Conservation (phyloP, 148 eudicot species). For the Limonium bicolor region DNA sequence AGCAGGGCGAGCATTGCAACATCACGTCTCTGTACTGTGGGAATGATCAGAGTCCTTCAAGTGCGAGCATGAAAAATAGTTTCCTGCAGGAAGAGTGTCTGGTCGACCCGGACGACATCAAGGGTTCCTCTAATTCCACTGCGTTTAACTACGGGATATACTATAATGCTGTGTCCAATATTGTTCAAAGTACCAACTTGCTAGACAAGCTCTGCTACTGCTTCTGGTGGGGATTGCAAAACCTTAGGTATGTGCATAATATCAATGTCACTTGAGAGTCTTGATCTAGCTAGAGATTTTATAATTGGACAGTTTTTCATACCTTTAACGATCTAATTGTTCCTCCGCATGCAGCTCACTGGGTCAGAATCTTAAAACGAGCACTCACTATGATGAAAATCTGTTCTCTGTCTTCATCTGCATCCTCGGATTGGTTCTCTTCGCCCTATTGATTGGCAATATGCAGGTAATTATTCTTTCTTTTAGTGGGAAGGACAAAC, state of each 20-base stretch:
- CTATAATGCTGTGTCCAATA: constrained; percentile 42
- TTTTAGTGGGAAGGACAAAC: background rate
- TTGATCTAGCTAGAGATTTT: background rate
- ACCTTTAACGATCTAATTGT: background rate
- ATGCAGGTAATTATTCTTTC: constrained; percentile 51
- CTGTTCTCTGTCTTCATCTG: constrained; percentile 49
- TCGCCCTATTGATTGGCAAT: constrained; percentile 71
- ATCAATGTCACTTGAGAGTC: background rate
- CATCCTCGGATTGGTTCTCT: constrained; percentile 50
- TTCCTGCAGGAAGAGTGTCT: background rate
- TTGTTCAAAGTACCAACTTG: constrained; percentile 36
- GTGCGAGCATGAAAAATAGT: background rate
- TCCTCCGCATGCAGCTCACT: constrained; percentile 44
- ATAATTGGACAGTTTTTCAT: background rate
- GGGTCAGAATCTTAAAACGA: constrained; percentile 68
- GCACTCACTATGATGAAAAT: constrained; percentile 40
- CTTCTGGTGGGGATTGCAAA: constrained; percentile 91
- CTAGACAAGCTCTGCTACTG: constrained; percentile 47
- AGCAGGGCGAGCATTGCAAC: constrained; percentile 7
- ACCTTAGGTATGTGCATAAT: constrained; percentile 48
- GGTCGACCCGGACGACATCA: background rate
- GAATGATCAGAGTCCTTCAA: background rate
- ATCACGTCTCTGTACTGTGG: constrained; percentile 27
- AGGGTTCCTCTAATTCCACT: constrained; percentile 10
- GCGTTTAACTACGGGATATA: constrained; percentile 75